phyloP scores from a whole-genome alignment of 2,329 filamentous ascomycete species.

The Aspergillus luchuensis region DNA sequence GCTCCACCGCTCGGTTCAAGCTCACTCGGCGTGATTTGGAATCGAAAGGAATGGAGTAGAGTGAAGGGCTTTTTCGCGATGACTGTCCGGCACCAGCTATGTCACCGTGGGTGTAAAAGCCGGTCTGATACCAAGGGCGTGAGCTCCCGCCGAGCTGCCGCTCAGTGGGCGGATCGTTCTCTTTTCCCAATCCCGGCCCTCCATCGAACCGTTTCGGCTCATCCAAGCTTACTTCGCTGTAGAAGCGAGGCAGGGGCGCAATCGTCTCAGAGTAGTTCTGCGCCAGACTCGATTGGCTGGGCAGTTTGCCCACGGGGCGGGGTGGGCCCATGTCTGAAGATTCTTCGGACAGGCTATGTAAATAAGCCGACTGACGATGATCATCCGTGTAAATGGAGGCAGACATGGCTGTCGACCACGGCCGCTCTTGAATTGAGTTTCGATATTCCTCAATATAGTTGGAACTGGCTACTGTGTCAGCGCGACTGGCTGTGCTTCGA shows the following conservation, averaged over 20 bases:
- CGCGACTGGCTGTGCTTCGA: constrained; percentile 39
- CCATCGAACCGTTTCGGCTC: constrained; percentile 29
- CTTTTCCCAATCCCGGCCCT: constrained; percentile 17
- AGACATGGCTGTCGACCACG: constrained; percentile 37
- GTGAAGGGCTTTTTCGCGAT: constrained; percentile 22
- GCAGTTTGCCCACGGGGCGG: constrained; percentile 25
- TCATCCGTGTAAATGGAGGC: constrained; percentile 41
- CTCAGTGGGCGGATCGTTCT: constrained; percentile 25
- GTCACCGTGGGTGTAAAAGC: constrained; percentile 18
- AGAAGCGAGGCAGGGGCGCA: constrained; percentile 40
- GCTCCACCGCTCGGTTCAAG: constrained; percentile 23
- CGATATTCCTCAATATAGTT: constrained; percentile 35
- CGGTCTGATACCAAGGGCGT: constrained; percentile 27
- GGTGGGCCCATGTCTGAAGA: constrained; percentile 24
- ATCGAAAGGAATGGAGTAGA: constrained; percentile 19
- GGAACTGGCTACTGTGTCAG: constrained; percentile 38
- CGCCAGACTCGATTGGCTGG: constrained; percentile 40
- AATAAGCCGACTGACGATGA: constrained; percentile 35
- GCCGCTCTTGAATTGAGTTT: constrained; percentile 35
- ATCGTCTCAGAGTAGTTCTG: constrained; percentile 42
- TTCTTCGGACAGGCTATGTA: constrained; percentile 32
- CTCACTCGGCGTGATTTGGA: constrained; percentile 24
- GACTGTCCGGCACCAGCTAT: constrained; percentile 1
- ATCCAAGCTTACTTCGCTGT: constrained; percentile 38
- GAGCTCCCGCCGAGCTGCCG: constrained; percentile 18